These are phyloP conservation scores for Sequoia sempervirens DNA, from an alignment of 75 land plant genomes.

Conservation along the genomic window DNA sequence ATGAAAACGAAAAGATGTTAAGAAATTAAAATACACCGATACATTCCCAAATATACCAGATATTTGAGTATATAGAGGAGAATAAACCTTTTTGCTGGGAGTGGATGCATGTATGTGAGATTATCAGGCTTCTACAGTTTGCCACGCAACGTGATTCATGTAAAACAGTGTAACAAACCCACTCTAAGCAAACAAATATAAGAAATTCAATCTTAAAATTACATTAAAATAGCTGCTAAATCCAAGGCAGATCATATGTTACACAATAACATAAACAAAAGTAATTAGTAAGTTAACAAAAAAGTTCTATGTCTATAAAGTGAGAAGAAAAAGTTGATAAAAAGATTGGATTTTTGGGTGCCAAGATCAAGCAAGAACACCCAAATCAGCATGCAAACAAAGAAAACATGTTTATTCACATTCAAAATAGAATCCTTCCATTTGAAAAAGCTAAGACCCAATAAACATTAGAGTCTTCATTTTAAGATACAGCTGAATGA, in stretches of 20 bases:
- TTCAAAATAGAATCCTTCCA: background rate
- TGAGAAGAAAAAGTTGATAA: background rate
- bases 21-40: background rate
- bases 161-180: background rate
- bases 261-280: background rate
- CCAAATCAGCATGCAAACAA: background rate
- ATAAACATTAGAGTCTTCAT: background rate
- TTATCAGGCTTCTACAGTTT: background rate
- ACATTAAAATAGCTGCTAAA: background rate
- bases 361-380: background rate
- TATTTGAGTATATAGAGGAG: background rate
- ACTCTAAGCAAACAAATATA: background rate
- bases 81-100: background rate
- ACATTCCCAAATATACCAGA: no score
- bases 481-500: background rate
- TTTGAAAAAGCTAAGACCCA: background rate
- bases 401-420: background rate
- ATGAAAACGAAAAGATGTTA: background rate
- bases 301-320: background rate
- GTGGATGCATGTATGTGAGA: background rate
- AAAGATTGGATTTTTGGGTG: background rate
- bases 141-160: no score
- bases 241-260: background rate
- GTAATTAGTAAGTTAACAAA: background rate
- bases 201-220: background rate